These are phyloP conservation scores for Pseudopyricularia javanii DNA, from an alignment of 2,329 filamentous ascomycete genomes.

Conservation along the genomic window DNA sequence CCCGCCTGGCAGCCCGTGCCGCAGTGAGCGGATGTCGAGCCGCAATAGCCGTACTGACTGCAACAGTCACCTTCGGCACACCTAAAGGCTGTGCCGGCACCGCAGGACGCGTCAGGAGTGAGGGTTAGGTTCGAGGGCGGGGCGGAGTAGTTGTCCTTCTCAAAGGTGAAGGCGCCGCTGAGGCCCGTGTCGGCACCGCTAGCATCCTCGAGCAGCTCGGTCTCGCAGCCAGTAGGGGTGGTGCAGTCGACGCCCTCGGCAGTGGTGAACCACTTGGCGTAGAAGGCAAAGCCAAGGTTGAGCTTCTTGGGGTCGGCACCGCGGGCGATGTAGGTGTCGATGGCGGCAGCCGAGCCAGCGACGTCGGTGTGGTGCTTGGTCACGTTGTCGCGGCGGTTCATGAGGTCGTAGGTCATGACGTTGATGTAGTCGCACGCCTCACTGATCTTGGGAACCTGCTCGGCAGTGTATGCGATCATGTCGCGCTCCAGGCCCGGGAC, in stretches of 20 bases:
- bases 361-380: constrained; percentile 58
- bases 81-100: constrained; percentile 7
- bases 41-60: not conserved
- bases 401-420: constrained; percentile 56
- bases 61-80: constrained; percentile 5
- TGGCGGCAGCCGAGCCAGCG: constrained; percentile 34
- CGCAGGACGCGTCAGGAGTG: constrained; percentile 9
- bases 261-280: constrained; percentile 53
- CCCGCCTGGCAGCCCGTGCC: constrained; percentile 1
- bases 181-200: constrained; percentile 45
- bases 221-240: constrained; percentile 39
- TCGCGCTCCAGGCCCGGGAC: constrained; percentile 53
- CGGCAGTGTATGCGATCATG: constrained; percentile 53
- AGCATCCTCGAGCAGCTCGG: constrained; percentile 40
- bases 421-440: constrained; percentile 55
- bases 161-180: constrained; percentile 33
- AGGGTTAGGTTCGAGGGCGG: constrained; percentile 6
- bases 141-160: constrained; percentile 16
- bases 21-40: not conserved
- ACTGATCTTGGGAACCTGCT: constrained; percentile 46
- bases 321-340: constrained; percentile 46
- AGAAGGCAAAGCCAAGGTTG: constrained; percentile 56
- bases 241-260: constrained; percentile 24
- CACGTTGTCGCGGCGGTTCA: constrained; percentile 53
- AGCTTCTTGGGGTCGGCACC: constrained; percentile 38